phyloP scores from a whole-genome alignment of 2,329 filamentous ascomycete genomes.

The Laburnicola sp. region DNA sequence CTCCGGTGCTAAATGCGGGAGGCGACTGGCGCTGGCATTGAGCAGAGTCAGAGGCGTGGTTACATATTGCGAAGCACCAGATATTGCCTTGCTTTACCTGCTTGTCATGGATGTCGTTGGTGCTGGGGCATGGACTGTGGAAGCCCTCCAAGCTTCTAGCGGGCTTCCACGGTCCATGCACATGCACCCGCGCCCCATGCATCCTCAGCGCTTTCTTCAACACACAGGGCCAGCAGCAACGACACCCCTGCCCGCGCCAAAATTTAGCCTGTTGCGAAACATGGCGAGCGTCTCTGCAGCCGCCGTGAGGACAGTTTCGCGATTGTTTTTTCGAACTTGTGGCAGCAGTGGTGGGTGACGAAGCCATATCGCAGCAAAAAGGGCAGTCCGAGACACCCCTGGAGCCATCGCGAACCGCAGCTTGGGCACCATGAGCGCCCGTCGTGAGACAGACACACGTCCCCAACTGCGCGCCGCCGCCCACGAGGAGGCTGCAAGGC shows the following conservation, averaged over 20 bases:
- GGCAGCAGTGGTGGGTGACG: background rate
- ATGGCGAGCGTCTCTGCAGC: background rate
- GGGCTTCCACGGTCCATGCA: conserved; percentile 23
- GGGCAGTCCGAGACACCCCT: conserved; percentile 16
- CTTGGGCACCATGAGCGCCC: conserved; percentile 29
- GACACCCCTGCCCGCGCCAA: conserved; percentile 11
- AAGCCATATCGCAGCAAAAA: background rate
- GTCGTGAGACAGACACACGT: conserved; percentile 20
- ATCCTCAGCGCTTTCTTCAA: background rate
- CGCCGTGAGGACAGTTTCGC: background rate
- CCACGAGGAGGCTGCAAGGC: conserved; percentile 20
- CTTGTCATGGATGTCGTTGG: conserved; percentile 6
- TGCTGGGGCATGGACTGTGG: conserved; percentile 20
- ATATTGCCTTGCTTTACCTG: background rate
- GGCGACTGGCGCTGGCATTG: background rate
- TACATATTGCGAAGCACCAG: conserved; percentile 1
- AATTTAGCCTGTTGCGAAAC: conserved; percentile 30
- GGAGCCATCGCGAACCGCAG: conserved; percentile 27
- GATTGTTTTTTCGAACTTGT: background rate
- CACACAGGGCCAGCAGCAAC: conserved; percentile 4
- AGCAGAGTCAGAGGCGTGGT: conserved; percentile 3
- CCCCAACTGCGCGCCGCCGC: conserved; percentile 13
- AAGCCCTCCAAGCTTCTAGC: conserved; percentile 32
- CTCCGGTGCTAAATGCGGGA: background rate
- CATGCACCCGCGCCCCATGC: conserved; percentile 5